Conservation (phyloP, 2,329 filamentous ascomycete genomes). For the Coniochaeta sp. region DNA sequence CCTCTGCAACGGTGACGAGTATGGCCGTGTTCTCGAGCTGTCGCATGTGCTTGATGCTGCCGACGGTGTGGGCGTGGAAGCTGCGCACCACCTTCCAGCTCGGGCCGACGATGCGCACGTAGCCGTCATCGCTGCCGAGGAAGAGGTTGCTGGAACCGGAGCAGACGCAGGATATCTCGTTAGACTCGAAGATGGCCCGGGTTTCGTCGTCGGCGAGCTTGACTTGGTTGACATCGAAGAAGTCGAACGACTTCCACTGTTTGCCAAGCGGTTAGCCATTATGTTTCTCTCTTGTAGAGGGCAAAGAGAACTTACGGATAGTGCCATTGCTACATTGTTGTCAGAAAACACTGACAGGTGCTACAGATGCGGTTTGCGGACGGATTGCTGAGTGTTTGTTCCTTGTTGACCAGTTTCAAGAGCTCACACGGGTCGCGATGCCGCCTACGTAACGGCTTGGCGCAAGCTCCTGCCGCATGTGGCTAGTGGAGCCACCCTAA, state of each 20-base stretch:
- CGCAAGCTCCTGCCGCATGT: not conserved
- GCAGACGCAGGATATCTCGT: slow-evolving; percentile 74
- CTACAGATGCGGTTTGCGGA: not conserved
- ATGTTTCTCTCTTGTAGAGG: not conserved
- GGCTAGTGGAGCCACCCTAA: not conserved
- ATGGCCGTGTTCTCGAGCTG: slow-evolving; percentile 83
- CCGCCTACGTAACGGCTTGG: not conserved
- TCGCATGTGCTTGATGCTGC: slow-evolving; percentile 82
- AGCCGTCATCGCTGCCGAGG: slow-evolving; percentile 76
- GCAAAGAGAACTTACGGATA: not conserved
- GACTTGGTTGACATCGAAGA: slow-evolving; percentile 91
- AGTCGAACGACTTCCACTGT: slow-evolving; percentile 98
- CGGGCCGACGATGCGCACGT: slow-evolving; percentile 79
- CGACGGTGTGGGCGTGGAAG: slow-evolving; percentile 79
- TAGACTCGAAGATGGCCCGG: slow-evolving; percentile 72
- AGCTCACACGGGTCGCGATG: not conserved
- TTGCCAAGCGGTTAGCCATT: slow-evolving; percentile 3
- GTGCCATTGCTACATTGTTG: not conserved
- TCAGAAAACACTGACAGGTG: not conserved
- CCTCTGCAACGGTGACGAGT: slow-evolving; percentile 81
- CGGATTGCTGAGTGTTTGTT: no score
- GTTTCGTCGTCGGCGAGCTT: slow-evolving; percentile 73
- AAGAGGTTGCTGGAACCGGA: slow-evolving; percentile 87
- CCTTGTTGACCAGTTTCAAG: not conserved
- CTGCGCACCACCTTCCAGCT: slow-evolving; percentile 79